Conservation (phyloP, 2,329 filamentous ascomycete species). For the Coniochaeta prunicola region DNA sequence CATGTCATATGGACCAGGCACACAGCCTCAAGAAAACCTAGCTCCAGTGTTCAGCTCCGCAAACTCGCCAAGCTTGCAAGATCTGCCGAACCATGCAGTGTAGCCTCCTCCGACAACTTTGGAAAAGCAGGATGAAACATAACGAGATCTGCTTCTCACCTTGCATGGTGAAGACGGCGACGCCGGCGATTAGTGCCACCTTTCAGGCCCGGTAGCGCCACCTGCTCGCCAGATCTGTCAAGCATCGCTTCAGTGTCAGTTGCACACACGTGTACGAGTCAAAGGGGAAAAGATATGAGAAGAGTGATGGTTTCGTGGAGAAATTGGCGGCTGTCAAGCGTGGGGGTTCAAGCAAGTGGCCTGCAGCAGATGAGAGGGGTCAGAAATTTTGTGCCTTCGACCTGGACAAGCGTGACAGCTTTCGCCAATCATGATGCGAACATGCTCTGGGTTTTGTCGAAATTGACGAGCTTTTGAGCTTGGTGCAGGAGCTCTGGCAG, state of each 20-base stretch:
- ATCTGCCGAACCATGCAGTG: neutral
- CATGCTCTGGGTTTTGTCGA: neutral
- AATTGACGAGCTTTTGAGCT: neutral
- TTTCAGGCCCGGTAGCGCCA: neutral
- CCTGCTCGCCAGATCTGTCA: neutral
- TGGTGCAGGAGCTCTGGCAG: neutral
- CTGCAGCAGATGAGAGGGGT: neutral
- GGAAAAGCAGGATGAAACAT: neutral
- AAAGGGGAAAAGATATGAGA: neutral
- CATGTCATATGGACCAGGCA: neutral
- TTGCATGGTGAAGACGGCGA: neutral
- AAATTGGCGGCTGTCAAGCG: constrained; percentile 2
- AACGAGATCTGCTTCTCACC: neutral
- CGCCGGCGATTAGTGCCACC: neutral
- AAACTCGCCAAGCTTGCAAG: neutral
- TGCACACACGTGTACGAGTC: no score
- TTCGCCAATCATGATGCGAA: neutral
- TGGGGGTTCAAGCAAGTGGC: constrained; percentile 1
- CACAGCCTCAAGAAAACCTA: neutral
- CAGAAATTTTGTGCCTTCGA: neutral
- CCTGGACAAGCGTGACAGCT: neutral
- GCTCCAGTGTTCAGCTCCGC: neutral
- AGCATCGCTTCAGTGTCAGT: neutral
- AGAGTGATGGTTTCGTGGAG: neutral
- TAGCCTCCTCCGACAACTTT: neutral